Base-by-base conservation (phyloP, 306 rosid genomes). In the Trichosanthes truncata region DNA sequence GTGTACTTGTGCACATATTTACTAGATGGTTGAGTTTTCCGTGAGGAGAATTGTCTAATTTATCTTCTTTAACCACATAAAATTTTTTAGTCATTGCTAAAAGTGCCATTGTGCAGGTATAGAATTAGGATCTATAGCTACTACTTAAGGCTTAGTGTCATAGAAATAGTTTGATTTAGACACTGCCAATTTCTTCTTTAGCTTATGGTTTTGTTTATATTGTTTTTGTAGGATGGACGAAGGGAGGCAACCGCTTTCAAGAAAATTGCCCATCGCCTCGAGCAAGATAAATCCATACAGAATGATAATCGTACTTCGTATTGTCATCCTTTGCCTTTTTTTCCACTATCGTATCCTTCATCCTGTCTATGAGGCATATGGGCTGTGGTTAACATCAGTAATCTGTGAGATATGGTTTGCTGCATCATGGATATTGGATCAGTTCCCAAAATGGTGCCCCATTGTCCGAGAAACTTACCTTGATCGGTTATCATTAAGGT, bases 381-480 rank as follows among this genome's bases (percentile, higher is more conserved):
- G 85, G 41, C 83, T 93, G 74, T 93, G 98, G 98, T 84, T 93
- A 61, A 91, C 94, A 82, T 93, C 98, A 60, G 92, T 93, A 20
- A 88, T 93, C 71, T 93, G 98, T 87, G 98, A 93, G 87, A 93
- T 93, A 66, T 93, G 97, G 98, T 93, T 93, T 85, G 97, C 93
- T 53, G 90, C 87, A 31, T 93, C 96, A 15, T 93, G 98, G 98
- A 89, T 93, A 73, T 83, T 93, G 76, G 98, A 93, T 83, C 98
- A 93, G 84, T 91, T 93, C 80, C 98, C 98, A 3, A 93, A 93
- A 81, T 93, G 98, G 97, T 81, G 84, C 80, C 96, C 98, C 9
- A 83, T 93, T 53, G 87, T 80, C 55, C 88, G 98, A 76, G 98
- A 93, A 87, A 93, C 98, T 4, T 92, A 93, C 81, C 98, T 93